Evolutionary conservation across 768 basidiomycete genomes (phyloP), one percentile per base, ranked within the genome.

Genomic region (Leccinum olivaceopallidum): DNA sequence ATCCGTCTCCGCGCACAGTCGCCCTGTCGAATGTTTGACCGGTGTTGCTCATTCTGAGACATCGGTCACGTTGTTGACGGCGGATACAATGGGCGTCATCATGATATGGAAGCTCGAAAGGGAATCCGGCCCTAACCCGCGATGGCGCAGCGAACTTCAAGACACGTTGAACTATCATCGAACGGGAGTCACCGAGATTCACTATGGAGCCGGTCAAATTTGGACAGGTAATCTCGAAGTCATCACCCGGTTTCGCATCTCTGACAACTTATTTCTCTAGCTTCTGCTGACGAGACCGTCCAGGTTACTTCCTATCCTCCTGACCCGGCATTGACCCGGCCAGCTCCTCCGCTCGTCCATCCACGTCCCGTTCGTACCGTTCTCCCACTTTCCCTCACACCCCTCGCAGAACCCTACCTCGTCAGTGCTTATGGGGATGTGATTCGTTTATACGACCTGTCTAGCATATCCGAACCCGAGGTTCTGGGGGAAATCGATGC

Each of bases 1-100:
- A 50, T 88, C 86, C 5, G 81, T 97, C 50, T 90, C 92, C 5
- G 83, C 86, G 0, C 96, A 99, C 73, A 90, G 86, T 9, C 85
- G 96, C 14, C 96, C 96, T 4, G 86, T 98, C 8, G 92, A 94
- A 71, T 85, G 85, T 61, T 73, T 97, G 13, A 81, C 84, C 42
- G 88, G 83, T n/a, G 77, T 79, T 60, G 65, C 75, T 14, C 64
- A 76, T 42, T 82, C 85, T 4, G 78, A 77, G n/a, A 71, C 69
- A 12, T 75, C 78, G 20, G 82, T 77, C 0, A 76, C 81, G 28
- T 74, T 98, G 5, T 92, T 88, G 71, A 93, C 94, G 0, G 93
- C 85, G 7, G 96, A 98, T 73, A 95, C 92, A 4, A 91, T 98
- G 88, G 97, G 96, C 2, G 72, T 90, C 9, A 86, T 98, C 70